phyloP scores from a whole-genome alignment of 2,329 filamentous ascomycete species.

The Hymenoscyphus occultus region DNA sequence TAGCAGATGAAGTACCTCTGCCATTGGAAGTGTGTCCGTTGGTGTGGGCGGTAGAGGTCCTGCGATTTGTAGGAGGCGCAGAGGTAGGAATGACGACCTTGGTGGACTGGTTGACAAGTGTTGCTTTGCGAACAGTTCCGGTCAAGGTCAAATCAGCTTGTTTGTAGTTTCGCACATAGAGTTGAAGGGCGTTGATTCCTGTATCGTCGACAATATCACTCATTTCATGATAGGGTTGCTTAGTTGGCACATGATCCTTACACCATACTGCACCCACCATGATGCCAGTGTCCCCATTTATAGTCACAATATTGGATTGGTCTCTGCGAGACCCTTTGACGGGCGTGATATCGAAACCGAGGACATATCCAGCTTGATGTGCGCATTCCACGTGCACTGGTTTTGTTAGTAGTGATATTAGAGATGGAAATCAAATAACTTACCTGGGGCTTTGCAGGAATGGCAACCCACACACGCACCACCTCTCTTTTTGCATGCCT shows the following conservation, averaged over 20 bases:
- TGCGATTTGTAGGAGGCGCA: conserved; percentile 44
- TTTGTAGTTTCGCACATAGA: conserved; percentile 87
- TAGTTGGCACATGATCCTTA: conserved; percentile 75
- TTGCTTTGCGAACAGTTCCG: conserved; percentile 90
- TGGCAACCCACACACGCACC: conserved; percentile 85
- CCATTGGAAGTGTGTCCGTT: conserved; percentile 22
- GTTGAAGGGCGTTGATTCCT: conserved; percentile 77
- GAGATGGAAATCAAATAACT: conserved; percentile 16
- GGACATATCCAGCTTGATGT: conserved; percentile 73
- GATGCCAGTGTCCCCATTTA: conserved; percentile 77
- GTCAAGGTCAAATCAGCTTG: conserved; percentile 89
- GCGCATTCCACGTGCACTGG: conserved; percentile 84
- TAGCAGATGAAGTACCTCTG: conserved; percentile 30
- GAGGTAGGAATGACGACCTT: conserved; percentile 29
- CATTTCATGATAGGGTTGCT: conserved; percentile 73
- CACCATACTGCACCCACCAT: conserved; percentile 89
- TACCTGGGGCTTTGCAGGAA: conserved; percentile 57
- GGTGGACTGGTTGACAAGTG: conserved; percentile 47
- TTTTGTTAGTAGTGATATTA: conserved; percentile 10
- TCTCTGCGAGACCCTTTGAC: conserved; percentile 87
- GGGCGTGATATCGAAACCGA: conserved; percentile 87
- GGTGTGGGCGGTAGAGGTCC: conserved; percentile 50
- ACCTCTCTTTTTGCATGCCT: conserved; percentile 70
- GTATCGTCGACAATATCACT: conserved; percentile 69
- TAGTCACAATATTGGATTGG: conserved; percentile 72